Base-by-base conservation (phyloP, 345 rosid genomes). In the Hypericum androsaemum region DNA sequence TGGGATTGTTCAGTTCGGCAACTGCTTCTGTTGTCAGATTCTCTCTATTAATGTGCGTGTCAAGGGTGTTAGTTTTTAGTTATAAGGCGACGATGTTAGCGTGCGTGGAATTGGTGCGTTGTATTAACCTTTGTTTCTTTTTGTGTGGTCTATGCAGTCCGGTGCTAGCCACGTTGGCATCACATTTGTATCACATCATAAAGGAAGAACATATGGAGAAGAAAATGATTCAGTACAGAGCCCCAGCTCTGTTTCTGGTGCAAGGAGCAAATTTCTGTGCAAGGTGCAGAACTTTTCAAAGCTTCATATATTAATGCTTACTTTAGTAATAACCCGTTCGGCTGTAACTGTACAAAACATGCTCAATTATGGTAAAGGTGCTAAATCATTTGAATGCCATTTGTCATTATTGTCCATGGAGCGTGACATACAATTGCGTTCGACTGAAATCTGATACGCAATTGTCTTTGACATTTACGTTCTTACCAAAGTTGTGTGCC, bases 141-240 rank as follows among this genome's bases (percentile, higher is more conserved):
- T 45, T 49, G 10, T 6, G 44, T 39, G 63, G 47, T 37, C 8
- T 49, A 46, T 62, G 76, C 72, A 80, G 79, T 48, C 63, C 42
- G 79, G 68, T 37, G 69, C 62, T 8, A 63, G 66, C 50, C 71
- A 71, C 43, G 48, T 37, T n/a, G 79, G 67, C 37, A 37, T 66
- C 39, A 63, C 78, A 10, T 73, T 65, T 59, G 52, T 63, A 17
- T 61, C 66, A 45, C 59, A 52, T 65, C 55, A 60, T 6, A 67
- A 59, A 12, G 72, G 65, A 22, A 68, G 74, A 71, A 49, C 13
- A 28, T 50, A 47, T 39, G 60, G 59, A 41, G 84, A 73, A 41
- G 55, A 59, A 50, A 75, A 70, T 56, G 81, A 78, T 74, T 72
- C 64, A 8, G 53, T 54, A 56, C 66, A 64, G 62, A 71, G 74